Base-by-base conservation (phyloP, 768 basidiomycete species). In the Favolaschia claudopus region DNA sequence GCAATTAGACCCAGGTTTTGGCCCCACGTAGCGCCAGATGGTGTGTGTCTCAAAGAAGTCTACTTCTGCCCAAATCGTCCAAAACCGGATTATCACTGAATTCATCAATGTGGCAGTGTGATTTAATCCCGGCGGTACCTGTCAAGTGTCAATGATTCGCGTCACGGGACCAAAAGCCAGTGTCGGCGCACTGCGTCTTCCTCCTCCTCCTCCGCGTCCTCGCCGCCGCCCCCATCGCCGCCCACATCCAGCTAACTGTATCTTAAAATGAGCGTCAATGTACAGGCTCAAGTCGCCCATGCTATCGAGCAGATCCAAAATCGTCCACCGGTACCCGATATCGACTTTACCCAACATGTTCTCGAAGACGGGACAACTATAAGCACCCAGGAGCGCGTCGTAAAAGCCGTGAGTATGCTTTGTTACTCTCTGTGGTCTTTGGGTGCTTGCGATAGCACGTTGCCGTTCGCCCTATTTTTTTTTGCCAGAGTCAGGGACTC, bases 291-390 rank as follows among this genome's bases (percentile, higher is more conserved):
- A 63, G 77, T 89, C 55, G 84, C 87, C 69, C 81, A 85, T 71
- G 87, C 87, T 67, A 87, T 89, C 73, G 83, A 83, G 68, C 81
- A 89, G 75, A 89, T 89, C 67, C 79, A 80, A 63, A 79, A 76
- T 66, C 82, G 79, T 54, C 74, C 74, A 55, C 75, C 80, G 28
- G 74, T 86, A 7, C 84, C 86, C 15, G 82, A 86, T 47, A 83
- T 94, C 72, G 95, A 98, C 81, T 96, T 90, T 70, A 95, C 96
- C 5, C 91, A 93, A 68, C 95, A 98, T 75, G 79, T 87, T 60
- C 87, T 96, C 60, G 97, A 99, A 58, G 95, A 97, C 76, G 97
- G 97, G 24, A 89, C 85, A 67, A 81, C 88, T 47, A 90, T 97
- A 69, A 92, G 88, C 76, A 99, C 97, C 12, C 93, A 94, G 69